Base-by-base conservation (phyloP, 257 asterid species). In the Solanum okadae region DNA sequence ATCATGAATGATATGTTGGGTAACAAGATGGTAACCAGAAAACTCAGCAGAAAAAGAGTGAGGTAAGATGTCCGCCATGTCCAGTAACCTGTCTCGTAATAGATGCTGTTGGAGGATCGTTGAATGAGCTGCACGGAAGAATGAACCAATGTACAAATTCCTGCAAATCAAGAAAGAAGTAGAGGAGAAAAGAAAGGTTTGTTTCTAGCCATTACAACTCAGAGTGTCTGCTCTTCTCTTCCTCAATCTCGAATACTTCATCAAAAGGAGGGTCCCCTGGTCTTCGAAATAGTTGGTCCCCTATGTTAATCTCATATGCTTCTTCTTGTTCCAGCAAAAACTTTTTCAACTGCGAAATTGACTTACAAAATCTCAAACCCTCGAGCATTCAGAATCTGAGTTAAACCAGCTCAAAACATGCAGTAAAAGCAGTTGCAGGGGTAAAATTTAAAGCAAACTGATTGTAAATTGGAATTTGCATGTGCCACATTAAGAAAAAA, bases 211-310 rank as follows among this genome's bases (percentile, higher is more conserved):
- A 83, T 88, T 92, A 94, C 84, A 95, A 91, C 91, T 96, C 98
- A 6, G 93, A 85, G 87, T 93, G 95, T 72, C 27, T 87, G 84
- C 20, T 88, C 87, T 82, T 87, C 70, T 59, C 75, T 89, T 92
- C 93, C 88, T 92, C 92, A 27, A 86, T 90, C 75, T 90, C 83
- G 75, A 95, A 88, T 70, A 93, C 94, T 88, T 94, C 93, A 27
- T 96, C 98, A n/a, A 95, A 94, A 25, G 98, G 91, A 88, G 98
- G 95, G 89, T 97, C 99, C 23, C 99, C 99, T 0, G 92, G 92
- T 87, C 98, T 91, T 90, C 98, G 91, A 85, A 88, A 94, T 49
- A 94, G 89, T 89, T 95, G 98, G 87, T 96, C 98, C 22, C 98
- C 98, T 37, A 97, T 88, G 90, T 97, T 97, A 22, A 97, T 90